Conservation (phyloP, 257 asterid species). For the Jasminum sambac region DNA sequence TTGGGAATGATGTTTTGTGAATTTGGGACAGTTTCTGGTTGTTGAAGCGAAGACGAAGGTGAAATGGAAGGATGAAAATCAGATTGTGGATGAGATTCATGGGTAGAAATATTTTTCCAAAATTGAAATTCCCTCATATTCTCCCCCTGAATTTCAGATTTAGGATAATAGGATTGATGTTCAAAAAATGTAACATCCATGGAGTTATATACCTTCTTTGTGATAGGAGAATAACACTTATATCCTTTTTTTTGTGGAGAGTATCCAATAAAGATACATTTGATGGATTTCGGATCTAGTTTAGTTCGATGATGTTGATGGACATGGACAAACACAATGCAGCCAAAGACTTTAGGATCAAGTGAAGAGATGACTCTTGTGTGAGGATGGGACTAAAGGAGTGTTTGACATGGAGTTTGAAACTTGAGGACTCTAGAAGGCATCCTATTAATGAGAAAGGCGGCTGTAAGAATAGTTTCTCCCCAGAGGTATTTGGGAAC, state of each 20-base stretch:
- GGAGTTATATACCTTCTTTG: too few species aligned
- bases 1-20: too few species aligned
- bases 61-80: too few species aligned
- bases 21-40: too few species aligned
- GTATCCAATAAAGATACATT: too few species aligned
- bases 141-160: slow-evolving; percentile 18
- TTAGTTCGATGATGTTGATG: neutral
- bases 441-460: neutral
- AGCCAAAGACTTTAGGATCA: neutral
- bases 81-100: neutral
- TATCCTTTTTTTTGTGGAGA: too few species aligned
- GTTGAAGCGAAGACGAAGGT: neutral
- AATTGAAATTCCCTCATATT: neutral
- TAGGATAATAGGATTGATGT: slow-evolving; percentile 6
- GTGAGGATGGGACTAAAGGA: too few species aligned
- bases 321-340: neutral
- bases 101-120: neutral
- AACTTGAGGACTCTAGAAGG: too few species aligned
- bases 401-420: too few species aligned
- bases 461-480: neutral
- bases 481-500: neutral
- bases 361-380: neutral
- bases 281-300: neutral
- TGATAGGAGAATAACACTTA: too few species aligned
- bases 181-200: slow-evolving; percentile 3